Conservation (phyloP, 805 yeast species). For the Yueomyces sp. region DNA sequence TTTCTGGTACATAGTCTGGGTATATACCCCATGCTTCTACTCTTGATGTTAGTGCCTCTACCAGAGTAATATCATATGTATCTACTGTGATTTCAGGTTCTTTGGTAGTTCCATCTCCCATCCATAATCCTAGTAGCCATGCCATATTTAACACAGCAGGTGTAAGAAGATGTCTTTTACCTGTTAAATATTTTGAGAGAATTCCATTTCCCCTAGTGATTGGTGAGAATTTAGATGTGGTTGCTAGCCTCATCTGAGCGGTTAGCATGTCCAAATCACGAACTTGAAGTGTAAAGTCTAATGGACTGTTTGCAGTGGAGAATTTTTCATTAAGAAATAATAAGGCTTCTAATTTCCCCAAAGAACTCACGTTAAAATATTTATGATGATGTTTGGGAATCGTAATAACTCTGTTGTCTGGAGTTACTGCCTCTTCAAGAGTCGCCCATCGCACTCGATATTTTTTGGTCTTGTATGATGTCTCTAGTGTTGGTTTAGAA, state of each 20-base stretch:
- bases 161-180: constrained; percentile 12
- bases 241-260: constrained; percentile 17
- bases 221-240: constrained; percentile 27
- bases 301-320: constrained; percentile 12
- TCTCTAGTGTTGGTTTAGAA: constrained; percentile 12
- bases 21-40: constrained; percentile 17
- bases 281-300: constrained; percentile 31
- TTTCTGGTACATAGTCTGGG: constrained; percentile 11
- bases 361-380: constrained; percentile 12
- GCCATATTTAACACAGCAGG: constrained; percentile 20
- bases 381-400: constrained; percentile 16
- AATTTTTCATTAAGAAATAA: constrained; percentile 16
- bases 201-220: constrained; percentile 23
- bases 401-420: constrained; percentile 11
- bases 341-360: constrained; percentile 15
- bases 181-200: constrained; percentile 20
- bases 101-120: constrained; percentile 24
- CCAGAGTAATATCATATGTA: constrained; percentile 14
- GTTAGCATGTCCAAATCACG: constrained; percentile 22
- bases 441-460: constrained; percentile 11
- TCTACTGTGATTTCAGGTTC: constrained; percentile 22
- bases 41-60: constrained; percentile 15
- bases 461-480: constrained; percentile 7
- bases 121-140: constrained; percentile 31
- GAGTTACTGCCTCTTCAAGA: constrained; percentile 9